A percentile compares a stretch with the other conserved stretches of the same genome.
Conservation (phyloP, 331 rosid genomes). For the Malus hybrid region DNA sequence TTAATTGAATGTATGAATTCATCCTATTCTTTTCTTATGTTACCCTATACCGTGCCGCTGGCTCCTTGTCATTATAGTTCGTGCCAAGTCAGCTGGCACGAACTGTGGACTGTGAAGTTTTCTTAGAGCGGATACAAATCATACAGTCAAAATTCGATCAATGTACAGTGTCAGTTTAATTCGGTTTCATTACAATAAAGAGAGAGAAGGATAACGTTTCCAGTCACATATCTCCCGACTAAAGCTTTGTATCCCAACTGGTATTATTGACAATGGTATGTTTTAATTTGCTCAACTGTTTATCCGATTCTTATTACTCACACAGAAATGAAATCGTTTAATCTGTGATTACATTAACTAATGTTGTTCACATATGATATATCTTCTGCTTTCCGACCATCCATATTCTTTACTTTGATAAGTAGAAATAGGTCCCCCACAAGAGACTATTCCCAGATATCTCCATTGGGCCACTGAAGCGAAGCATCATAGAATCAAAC, state of each 20-base stretch:
- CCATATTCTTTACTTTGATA: slow-evolving; percentile 1
- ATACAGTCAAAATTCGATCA: neutral
- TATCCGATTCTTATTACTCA: neutral
- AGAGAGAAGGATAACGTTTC: neutral
- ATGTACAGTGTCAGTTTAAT: neutral
- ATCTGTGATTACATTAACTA: neutral
- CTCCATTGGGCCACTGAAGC: slow-evolving; percentile 18
- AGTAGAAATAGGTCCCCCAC: neutral
- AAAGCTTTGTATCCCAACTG: neutral
- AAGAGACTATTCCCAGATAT: slow-evolving; percentile 20
- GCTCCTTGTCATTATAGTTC: neutral
- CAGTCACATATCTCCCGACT: neutral
- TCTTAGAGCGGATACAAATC: neutral
- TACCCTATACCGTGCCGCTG: neutral
- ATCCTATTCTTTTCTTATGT: neutral
- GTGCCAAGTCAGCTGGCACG: neutral
- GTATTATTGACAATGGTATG: neutral
- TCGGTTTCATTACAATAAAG: neutral
- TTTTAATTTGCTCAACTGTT: neutral
- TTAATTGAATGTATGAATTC: neutral
- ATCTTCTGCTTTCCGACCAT: slow-evolving; percentile 27
- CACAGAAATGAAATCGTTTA: neutral
- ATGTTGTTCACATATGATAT: neutral
- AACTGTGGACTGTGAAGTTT: neutral
- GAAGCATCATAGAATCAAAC: slow-evolving; percentile 7